Percentiles rank a stretch among this genome's conserved stretches.
Conservation (phyloP, 495 filamentous ascomycete species). For the Penicillium herquei region DNA sequence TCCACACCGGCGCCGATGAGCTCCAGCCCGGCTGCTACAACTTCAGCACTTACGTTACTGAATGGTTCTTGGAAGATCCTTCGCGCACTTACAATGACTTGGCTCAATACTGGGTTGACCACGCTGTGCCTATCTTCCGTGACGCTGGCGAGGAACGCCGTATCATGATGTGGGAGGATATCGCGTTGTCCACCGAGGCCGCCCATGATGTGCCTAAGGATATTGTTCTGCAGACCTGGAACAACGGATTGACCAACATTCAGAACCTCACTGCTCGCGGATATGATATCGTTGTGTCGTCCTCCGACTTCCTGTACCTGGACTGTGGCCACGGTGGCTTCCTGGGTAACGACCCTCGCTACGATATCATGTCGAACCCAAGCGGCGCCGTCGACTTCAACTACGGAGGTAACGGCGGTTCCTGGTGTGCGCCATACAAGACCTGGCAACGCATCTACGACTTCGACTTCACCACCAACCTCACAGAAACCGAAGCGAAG, state of each 20-base stretch:
- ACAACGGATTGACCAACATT: constrained; percentile 52
- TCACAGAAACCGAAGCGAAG: constrained; percentile 41
- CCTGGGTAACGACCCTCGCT: constrained; percentile 53
- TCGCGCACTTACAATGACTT: constrained; percentile 54
- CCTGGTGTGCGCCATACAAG: constrained; percentile 60
- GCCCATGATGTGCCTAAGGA: constrained; percentile 49
- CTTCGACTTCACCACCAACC: constrained; percentile 54
- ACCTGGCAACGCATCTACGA: constrained; percentile 62
- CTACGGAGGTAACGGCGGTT: constrained; percentile 52
- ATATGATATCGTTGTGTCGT: constrained; percentile 55
- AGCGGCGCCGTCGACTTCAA: constrained; percentile 49
- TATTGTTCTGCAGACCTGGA: constrained; percentile 56
- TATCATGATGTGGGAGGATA: constrained; percentile 59
- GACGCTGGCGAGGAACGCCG: constrained; percentile 36
- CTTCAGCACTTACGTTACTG: constrained; percentile 43
- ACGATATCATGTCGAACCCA: constrained; percentile 50
- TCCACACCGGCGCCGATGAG: constrained; percentile 57
- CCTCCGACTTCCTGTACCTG: constrained; percentile 54
- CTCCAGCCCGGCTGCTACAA: constrained; percentile 55
- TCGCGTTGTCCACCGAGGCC: constrained; percentile 39
- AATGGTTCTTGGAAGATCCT: constrained; percentile 49
- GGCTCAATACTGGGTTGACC: constrained; percentile 54
- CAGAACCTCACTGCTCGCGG: constrained; percentile 48
- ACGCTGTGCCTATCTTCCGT: constrained; percentile 53
- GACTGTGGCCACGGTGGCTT: constrained; percentile 57